Conservation (phyloP, 116 monocot genomes). For the Zostera marina region DNA sequence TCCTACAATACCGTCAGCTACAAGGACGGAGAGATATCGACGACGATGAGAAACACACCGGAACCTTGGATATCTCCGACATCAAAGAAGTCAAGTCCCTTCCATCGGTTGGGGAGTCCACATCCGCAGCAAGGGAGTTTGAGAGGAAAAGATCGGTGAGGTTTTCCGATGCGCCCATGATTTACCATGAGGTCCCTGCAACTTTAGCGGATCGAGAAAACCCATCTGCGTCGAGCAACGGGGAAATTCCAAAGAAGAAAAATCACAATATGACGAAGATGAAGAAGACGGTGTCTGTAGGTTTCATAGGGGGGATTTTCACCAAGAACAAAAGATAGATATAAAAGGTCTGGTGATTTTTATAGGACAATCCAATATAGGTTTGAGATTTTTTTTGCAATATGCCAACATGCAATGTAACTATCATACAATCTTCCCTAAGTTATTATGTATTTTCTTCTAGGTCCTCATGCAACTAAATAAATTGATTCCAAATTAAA, state of each 20-base stretch:
- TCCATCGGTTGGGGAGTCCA: conserved; percentile 11
- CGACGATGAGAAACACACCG: conserved; percentile 2
- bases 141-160: conserved; percentile 13
- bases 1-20: conserved; percentile 18
- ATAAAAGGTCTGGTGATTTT: no score
- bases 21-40: conserved; percentile 14
- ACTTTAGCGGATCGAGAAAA: background rate
- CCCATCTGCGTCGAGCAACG: background rate
- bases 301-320: conserved; percentile 34
- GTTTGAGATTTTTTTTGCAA: no score
- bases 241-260: background rate
- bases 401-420: no score
- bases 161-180: background rate
- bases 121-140: background rate
- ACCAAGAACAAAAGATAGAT: conserved; percentile 21
- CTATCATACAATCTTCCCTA: no score
- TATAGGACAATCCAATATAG: no score
- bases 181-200: background rate
- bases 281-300: conserved; percentile 41
- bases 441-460: no score
- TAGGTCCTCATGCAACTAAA: no score
- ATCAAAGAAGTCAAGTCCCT: conserved; percentile 28
- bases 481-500: no score
- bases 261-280: no score
- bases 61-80: conserved; percentile 18